Conservation (phyloP, 2,329 filamentous ascomycete species). For the Domatiomyces globalis region DNA sequence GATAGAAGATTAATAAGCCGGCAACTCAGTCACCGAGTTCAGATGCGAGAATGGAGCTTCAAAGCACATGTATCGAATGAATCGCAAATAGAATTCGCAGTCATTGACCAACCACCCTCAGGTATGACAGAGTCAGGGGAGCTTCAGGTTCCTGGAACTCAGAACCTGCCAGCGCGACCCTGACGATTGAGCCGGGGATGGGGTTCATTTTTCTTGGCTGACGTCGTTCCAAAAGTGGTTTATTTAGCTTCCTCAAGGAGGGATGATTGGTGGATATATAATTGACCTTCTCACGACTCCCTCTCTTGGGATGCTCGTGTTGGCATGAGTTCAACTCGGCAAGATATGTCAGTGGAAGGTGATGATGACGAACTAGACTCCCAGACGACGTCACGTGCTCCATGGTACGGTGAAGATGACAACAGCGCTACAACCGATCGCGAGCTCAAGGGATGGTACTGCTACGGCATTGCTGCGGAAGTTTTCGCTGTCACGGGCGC, state of each 20-base stretch:
- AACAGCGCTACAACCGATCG: constrained; percentile 65
- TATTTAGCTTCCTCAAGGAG: neutral
- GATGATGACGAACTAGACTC: constrained; percentile 1
- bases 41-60: too few relatives aligned
- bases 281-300: neutral
- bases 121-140: too few relatives aligned
- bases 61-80: too few relatives aligned
- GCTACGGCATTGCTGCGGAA: constrained; percentile 87
- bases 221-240: neutral
- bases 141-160: too few relatives aligned
- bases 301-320: neutral
- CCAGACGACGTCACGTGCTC: constrained; percentile 18
- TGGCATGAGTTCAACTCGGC: neutral
- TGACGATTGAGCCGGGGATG: neutral
- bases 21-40: too few relatives aligned
- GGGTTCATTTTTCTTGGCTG: neutral
- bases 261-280: neutral
- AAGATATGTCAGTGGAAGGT: constrained; percentile 7
- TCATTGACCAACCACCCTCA: too few relatives aligned
- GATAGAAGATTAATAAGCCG: too few relatives aligned
- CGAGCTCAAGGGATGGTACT: constrained; percentile 81
- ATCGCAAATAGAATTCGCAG: too few relatives aligned
- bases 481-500: constrained; percentile 82
- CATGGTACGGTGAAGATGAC: constrained; percentile 66
- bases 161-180: too few relatives aligned